Evolutionary conservation across 805 yeast species (phyloP).

Genomic region (Schwanniomyces sp.): DNA sequence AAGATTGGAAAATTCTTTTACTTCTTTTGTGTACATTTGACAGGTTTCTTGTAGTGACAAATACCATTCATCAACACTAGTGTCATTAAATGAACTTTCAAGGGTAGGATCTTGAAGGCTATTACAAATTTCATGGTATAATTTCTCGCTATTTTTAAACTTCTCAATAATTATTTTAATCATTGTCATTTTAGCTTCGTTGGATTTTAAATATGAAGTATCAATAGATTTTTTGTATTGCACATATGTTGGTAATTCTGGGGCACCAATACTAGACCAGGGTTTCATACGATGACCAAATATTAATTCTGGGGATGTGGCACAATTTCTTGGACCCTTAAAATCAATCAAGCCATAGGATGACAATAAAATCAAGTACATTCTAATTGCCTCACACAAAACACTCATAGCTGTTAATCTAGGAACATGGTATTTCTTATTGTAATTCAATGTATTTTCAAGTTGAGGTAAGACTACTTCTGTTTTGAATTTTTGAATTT

Average conservation of each 20-base stretch:
- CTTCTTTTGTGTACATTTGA: slow-evolving; percentile 13
- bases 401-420: slow-evolving; percentile 14
- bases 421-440: slow-evolving; percentile 17
- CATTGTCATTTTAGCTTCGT: neutral
- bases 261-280: slow-evolving; percentile 77
- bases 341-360: slow-evolving; percentile 17
- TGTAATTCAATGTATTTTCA: slow-evolving; percentile 21
- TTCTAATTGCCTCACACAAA: slow-evolving; percentile 20
- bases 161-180: slow-evolving; percentile 7
- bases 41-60: slow-evolving; percentile 14
- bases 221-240: slow-evolving; percentile 27
- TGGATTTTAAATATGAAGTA: slow-evolving; percentile 2
- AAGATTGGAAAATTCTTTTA: slow-evolving; percentile 9
- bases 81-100: neutral
- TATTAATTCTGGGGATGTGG: slow-evolving; percentile 21
- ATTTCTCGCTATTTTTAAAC: slow-evolving; percentile 6
- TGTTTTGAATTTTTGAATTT: slow-evolving; percentile 27
- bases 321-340: slow-evolving; percentile 25
- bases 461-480: slow-evolving; percentile 36
- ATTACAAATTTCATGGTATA: slow-evolving; percentile 1
- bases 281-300: slow-evolving; percentile 67
- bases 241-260: slow-evolving; percentile 55
- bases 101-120: neutral
- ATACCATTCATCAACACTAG: slow-evolving; percentile 14
- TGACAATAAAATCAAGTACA: slow-evolving; percentile 16